Conservation (phyloP, 768 basidiomycete species). For the Calocybe cyanea region DNA sequence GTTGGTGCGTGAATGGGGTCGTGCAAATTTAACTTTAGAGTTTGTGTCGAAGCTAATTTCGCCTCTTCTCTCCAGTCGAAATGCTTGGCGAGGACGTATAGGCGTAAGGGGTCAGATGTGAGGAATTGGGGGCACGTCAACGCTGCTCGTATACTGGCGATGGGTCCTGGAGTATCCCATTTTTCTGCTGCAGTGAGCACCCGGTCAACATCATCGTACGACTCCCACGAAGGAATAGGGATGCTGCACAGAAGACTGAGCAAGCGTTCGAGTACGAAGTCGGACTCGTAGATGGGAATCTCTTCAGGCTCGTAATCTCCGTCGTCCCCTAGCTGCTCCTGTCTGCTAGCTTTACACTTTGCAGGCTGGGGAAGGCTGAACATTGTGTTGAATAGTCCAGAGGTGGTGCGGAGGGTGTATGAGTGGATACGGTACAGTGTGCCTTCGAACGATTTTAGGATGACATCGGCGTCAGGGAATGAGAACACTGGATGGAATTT, state of each 20-base stretch:
- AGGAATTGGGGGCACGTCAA: constrained; percentile 46
- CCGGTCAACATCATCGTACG: constrained; percentile 49
- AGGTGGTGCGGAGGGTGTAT: constrained; percentile 52
- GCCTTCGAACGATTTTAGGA: constrained; percentile 39
- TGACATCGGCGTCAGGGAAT: constrained; percentile 29
- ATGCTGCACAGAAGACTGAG: constrained; percentile 58
- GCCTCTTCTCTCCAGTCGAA: constrained; percentile 62
- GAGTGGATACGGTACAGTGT: constrained; percentile 55
- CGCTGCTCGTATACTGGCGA: constrained; percentile 50
- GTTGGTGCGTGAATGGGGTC: constrained; percentile 36
- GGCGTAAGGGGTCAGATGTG: constrained; percentile 39
- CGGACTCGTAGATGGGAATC: constrained; percentile 37
- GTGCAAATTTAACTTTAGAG: constrained; percentile 50
- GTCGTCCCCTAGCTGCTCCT: not conserved
- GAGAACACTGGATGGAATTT: constrained; percentile 31
- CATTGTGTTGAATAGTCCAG: constrained; percentile 59
- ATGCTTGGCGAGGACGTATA: constrained; percentile 55
- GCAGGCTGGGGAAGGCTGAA: constrained; percentile 52
- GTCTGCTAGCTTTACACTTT: constrained; percentile 3
- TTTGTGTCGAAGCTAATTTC: constrained; percentile 50
- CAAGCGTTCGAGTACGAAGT: constrained; percentile 48
- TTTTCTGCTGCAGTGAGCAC: constrained; percentile 63
- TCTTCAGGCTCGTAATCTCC: constrained; percentile 15
- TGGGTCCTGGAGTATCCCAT: constrained; percentile 65
- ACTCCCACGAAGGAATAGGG: constrained; percentile 41